phyloP scores from a whole-genome alignment of 1,284 basidiomycete species.

The Boletus mariae region DNA sequence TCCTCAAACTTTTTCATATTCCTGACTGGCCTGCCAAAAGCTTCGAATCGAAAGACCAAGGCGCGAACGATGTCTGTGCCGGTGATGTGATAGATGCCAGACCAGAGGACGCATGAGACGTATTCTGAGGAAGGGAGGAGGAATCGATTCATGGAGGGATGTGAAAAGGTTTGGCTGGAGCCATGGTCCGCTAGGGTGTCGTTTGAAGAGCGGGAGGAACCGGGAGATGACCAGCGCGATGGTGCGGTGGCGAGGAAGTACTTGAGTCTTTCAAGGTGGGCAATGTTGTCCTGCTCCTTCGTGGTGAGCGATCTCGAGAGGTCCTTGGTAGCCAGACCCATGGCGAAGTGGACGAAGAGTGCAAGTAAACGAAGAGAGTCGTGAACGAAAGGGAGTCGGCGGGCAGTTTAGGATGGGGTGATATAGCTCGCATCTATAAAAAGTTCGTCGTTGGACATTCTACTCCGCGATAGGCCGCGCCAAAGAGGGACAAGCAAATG shows the following conservation, averaged over 20 bases:
- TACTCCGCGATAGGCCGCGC: slow-evolving; percentile 21
- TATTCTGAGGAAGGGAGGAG: slow-evolving; percentile 81
- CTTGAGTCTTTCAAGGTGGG: slow-evolving; percentile 75
- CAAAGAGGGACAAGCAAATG: slow-evolving; percentile 24
- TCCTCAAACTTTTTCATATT: slow-evolving; percentile 93
- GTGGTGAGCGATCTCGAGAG: slow-evolving; percentile 48
- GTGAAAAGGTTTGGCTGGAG: slow-evolving; percentile 36
- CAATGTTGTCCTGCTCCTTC: slow-evolving; percentile 63
- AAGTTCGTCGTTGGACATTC: slow-evolving; percentile 14
- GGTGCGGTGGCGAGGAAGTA: slow-evolving; percentile 87
- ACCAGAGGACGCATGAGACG: slow-evolving; percentile 88
- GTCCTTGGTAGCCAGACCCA: slow-evolving; percentile 31
- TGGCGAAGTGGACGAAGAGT: slow-evolving; percentile 10
- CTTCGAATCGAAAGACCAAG: slow-evolving; percentile 85
- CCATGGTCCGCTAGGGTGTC: slow-evolving; percentile 15
- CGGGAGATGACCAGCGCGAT: slow-evolving; percentile 52
- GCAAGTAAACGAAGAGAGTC: slow-evolving; percentile 2
- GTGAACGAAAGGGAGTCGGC: slow-evolving; percentile 7
- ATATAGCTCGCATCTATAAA: slow-evolving; percentile 23
- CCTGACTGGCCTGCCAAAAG: slow-evolving; percentile 76
- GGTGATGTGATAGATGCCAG: slow-evolving; percentile 85
- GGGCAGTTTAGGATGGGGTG: slow-evolving; percentile 17
- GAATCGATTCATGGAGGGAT: slow-evolving; percentile 80
- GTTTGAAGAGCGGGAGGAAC: slow-evolving; percentile 25
- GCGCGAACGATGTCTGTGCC: slow-evolving; percentile 89